These are phyloP conservation scores for Chimonanthus praecox DNA, from an alignment of 164 flowering plant species.

Conservation along the genomic window DNA sequence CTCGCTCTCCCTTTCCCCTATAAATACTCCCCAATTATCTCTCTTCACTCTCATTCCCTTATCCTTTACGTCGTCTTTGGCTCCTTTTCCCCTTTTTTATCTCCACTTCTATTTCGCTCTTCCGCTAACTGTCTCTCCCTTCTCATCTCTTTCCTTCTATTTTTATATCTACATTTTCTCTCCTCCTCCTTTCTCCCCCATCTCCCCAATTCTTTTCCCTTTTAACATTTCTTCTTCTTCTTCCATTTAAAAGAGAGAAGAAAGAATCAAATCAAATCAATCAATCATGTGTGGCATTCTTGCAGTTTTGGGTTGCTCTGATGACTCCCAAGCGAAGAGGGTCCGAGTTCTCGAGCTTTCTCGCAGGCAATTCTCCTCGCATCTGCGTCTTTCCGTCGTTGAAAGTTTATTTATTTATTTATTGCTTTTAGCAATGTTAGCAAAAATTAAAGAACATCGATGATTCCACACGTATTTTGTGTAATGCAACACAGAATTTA, in stretches of 20 bases:
- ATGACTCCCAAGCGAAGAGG: conserved; percentile 74
- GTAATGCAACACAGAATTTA: no score
- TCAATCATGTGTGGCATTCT: conserved; percentile 71
- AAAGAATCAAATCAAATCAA: no score
- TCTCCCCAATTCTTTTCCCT: not conserved
- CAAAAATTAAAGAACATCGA: no score
- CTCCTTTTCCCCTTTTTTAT: no score
- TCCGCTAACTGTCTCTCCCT: not conserved
- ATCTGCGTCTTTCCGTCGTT: not conserved
- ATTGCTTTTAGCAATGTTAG: no score
- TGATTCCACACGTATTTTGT: no score
- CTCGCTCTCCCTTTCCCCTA: not conserved
- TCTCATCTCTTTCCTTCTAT: not conserved
- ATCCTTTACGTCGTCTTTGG: no score
- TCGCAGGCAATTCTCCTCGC: conserved; percentile 48
- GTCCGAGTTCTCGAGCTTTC: conserved; percentile 84
- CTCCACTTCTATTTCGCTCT: not conserved
- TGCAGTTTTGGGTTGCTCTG: conserved; percentile 76
- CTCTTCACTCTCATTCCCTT: no score
- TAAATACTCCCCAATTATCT: no score
- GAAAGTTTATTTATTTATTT: no score
- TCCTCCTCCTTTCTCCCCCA: not conserved
- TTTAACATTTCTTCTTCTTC: not conserved
- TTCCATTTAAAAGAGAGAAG: not conserved
- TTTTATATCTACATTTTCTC: not conserved